These are phyloP conservation scores for Mycena amicta DNA, from an alignment of 768 basidiomycete genomes.

Conservation along the genomic window DNA sequence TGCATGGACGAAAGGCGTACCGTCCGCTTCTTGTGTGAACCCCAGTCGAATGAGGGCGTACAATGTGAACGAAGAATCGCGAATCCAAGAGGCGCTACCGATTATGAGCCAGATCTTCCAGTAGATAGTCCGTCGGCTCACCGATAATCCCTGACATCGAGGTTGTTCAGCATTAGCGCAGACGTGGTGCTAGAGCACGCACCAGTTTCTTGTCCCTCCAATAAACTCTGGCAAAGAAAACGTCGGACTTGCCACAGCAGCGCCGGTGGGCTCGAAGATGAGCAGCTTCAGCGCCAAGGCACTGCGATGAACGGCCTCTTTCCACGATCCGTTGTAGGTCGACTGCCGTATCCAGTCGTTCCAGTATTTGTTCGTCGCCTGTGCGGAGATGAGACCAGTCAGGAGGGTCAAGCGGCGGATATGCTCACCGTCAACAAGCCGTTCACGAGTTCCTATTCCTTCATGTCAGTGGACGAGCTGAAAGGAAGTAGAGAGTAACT, in stretches of 20 bases:
- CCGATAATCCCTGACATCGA: slow-evolving; percentile 61
- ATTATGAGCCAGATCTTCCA: too few species aligned
- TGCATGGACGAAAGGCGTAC: slow-evolving; percentile 45
- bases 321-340: slow-evolving; percentile 92
- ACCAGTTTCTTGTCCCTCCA: slow-evolving; percentile 90
- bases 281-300: slow-evolving; percentile 93
- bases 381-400: background rate
- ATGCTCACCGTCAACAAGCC: slow-evolving; percentile 59
- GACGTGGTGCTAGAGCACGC: slow-evolving; percentile 18
- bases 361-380: slow-evolving; percentile 84
- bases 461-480: too few species aligned
- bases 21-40: slow-evolving; percentile 89
- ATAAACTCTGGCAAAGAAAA: slow-evolving; percentile 93
- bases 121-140: slow-evolving; percentile 27
- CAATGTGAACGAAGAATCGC: slow-evolving; percentile 95
- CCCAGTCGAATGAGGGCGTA: slow-evolving; percentile 94
- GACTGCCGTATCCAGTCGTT: slow-evolving; percentile 86
- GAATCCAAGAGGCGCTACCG: slow-evolving; percentile 76
- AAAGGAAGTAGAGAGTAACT: too few species aligned
- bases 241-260: slow-evolving; percentile 93
- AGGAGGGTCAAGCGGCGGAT: slow-evolving; percentile 27
- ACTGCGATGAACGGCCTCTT: slow-evolving; percentile 90
- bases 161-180: too few species aligned
- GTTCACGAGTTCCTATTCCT: slow-evolving; percentile 60
- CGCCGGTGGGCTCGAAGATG: slow-evolving; percentile 92